Conservation (phyloP, 2,329 filamentous ascomycete species). For the Verticillium isaacii region DNA sequence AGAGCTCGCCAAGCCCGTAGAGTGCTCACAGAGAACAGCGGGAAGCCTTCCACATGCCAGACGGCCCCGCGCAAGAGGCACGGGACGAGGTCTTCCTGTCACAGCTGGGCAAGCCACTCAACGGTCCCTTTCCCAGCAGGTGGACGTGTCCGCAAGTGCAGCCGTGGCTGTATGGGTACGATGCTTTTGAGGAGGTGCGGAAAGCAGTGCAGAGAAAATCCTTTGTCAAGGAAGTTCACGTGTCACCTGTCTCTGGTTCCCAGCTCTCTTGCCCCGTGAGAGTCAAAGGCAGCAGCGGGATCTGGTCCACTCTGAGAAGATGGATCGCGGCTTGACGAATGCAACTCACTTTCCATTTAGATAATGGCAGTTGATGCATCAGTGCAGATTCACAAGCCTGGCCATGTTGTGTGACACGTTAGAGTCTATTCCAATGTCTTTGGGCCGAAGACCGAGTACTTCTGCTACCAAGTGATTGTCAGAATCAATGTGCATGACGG, state of each 20-base stretch:
- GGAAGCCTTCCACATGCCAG: conserved; percentile 45
- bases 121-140: conserved; percentile 55
- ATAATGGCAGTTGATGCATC: too few relatives aligned
- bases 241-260: not conserved
- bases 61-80: conserved; percentile 52
- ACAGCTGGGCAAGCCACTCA: conserved; percentile 42
- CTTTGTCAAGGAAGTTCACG: not conserved
- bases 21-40: conserved; percentile 28
- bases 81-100: conserved; percentile 54
- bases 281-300: not conserved
- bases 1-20: not conserved
- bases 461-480: too few relatives aligned
- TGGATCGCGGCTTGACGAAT: not conserved
- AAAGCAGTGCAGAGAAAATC: conserved; percentile 11
- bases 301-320: not conserved
- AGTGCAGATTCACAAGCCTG: too few relatives aligned
- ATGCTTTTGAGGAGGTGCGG: conserved; percentile 52
- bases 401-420: too few relatives aligned
- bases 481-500: too few relatives aligned
- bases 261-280: not conserved
- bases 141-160: conserved; percentile 61
- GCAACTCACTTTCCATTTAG: too few relatives aligned
- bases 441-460: too few relatives aligned
- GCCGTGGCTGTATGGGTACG: conserved; percentile 61
- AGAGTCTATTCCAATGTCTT: too few relatives aligned